Evolutionary conservation across 176 grass and related monocot species (phyloP).

Genomic region (Hsuehochloa calcarea): DNA sequence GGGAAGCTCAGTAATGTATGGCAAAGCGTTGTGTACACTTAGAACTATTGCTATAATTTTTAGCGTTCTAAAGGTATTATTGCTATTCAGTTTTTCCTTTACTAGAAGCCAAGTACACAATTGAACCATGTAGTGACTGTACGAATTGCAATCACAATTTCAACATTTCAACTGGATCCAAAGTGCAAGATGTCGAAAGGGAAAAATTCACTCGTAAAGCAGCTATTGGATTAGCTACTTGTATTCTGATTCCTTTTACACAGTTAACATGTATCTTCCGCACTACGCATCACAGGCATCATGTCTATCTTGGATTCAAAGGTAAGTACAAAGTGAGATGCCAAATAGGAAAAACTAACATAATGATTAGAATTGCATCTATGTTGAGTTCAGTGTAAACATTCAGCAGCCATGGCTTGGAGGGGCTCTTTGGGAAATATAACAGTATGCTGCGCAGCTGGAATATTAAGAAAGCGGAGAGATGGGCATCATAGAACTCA

Average conservation of each 20-base stretch:
- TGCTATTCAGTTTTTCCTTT: background rate
- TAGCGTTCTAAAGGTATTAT: slow-evolving; percentile 1
- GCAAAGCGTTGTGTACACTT: background rate
- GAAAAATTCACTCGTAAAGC: background rate
- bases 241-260: background rate
- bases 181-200: background rate
- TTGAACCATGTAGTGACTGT: background rate
- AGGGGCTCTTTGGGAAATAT: background rate
- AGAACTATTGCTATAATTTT: background rate
- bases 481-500: slow-evolving; percentile 51
- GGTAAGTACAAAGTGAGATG: background rate
- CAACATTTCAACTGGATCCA: background rate
- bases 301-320: background rate
- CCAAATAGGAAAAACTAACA: background rate
- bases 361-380: background rate
- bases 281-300: background rate
- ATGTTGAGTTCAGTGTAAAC: background rate
- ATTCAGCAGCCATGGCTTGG: background rate
- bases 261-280: background rate
- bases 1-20: background rate
- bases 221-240: background rate
- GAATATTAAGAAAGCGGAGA: slow-evolving; percentile 3
- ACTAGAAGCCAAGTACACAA: background rate
- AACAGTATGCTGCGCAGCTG: slow-evolving; percentile 2
- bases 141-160: background rate